A percentile compares a stretch with the other conserved stretches of the same genome.
These are phyloP conservation scores for Teunomyces gatunensis DNA, from an alignment of 805 yeast species.

Conservation along the genomic window DNA sequence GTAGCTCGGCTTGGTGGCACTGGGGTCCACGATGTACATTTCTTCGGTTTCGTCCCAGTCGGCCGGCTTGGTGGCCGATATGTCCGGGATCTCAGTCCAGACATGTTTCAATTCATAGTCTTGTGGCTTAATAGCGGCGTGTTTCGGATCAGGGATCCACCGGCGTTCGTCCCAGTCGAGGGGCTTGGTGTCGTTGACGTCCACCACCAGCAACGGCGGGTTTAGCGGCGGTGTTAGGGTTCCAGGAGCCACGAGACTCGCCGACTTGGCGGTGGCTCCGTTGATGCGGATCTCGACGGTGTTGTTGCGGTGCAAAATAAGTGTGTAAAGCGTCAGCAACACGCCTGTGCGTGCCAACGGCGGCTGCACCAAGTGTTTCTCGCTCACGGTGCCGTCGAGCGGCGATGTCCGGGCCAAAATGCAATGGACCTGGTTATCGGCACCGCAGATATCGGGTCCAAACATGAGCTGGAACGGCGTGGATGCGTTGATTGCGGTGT, in stretches of 20 bases:
- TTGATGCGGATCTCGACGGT: slow-evolving; percentile 78
- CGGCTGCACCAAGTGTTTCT: slow-evolving; percentile 64
- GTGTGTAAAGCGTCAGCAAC: slow-evolving; percentile 69
- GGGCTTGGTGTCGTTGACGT: slow-evolving; percentile 65
- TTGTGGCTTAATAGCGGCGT: slow-evolving; percentile 58
- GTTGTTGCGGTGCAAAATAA: slow-evolving; percentile 63
- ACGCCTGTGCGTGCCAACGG: slow-evolving; percentile 63
- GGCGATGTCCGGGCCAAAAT: slow-evolving; percentile 62
- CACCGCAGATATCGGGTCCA: slow-evolving; percentile 92
- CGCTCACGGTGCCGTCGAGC: slow-evolving; percentile 54
- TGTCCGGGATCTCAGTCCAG: slow-evolving; percentile 56
- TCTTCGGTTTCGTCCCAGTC: slow-evolving; percentile 74
- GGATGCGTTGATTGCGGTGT: slow-evolving; percentile 53
- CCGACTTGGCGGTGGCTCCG: slow-evolving; percentile 71
- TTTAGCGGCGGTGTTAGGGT: slow-evolving; percentile 62
- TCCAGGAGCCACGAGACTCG: slow-evolving; percentile 54
- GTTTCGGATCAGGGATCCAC: slow-evolving; percentile 64
- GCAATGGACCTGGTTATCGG: slow-evolving; percentile 75
- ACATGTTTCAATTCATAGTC: slow-evolving; percentile 84
- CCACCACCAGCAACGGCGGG: slow-evolving; percentile 60
- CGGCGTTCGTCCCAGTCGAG: slow-evolving; percentile 77
- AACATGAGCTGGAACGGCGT: slow-evolving; percentile 86
- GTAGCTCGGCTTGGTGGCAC: slow-evolving; percentile 62
- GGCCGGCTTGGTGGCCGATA: slow-evolving; percentile 63
- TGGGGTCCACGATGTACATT: slow-evolving; percentile 63